These are phyloP conservation scores for Nicotiana rustica DNA, from an alignment of 305 asterid genomes.

Conservation along the genomic window DNA sequence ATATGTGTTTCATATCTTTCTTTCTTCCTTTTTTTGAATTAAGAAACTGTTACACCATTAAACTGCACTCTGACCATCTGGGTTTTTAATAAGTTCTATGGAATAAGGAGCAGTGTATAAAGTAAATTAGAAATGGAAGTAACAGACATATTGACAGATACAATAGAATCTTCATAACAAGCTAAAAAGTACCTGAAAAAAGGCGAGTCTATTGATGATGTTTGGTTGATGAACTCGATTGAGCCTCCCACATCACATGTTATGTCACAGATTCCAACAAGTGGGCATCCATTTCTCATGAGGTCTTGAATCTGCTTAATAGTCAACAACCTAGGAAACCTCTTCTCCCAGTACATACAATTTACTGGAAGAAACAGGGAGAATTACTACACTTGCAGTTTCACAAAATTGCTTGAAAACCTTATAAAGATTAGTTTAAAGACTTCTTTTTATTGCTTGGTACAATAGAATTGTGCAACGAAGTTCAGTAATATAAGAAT, in stretches of 20 bases:
- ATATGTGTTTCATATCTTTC: slow-evolving; percentile 4
- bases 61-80: background rate
- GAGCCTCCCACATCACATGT: slow-evolving; percentile 96
- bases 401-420: background rate
- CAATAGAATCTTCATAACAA: slow-evolving; percentile 4
- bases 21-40: background rate
- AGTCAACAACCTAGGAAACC: slow-evolving; percentile 84
- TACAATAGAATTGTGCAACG: background rate
- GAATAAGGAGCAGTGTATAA: background rate
- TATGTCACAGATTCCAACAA: slow-evolving; percentile 88
- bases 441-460: background rate
- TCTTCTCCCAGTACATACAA: slow-evolving; percentile 96
- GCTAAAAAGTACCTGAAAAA: slow-evolving; percentile 72
- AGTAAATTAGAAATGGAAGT: background rate
- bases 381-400: background rate
- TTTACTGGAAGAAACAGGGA: slow-evolving; percentile 57
- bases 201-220: slow-evolving; percentile 88
- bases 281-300: slow-evolving; percentile 69
- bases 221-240: slow-evolving; percentile 75
- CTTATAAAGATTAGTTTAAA: background rate
- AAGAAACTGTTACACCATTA: slow-evolving; percentile 18
- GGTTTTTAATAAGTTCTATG: background rate
- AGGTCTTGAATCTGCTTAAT: slow-evolving; percentile 75
- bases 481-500: background rate
- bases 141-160: background rate